Base-by-base conservation (phyloP, 192 early-diverging fungal genomes). In the Coemansia sp. region DNA sequence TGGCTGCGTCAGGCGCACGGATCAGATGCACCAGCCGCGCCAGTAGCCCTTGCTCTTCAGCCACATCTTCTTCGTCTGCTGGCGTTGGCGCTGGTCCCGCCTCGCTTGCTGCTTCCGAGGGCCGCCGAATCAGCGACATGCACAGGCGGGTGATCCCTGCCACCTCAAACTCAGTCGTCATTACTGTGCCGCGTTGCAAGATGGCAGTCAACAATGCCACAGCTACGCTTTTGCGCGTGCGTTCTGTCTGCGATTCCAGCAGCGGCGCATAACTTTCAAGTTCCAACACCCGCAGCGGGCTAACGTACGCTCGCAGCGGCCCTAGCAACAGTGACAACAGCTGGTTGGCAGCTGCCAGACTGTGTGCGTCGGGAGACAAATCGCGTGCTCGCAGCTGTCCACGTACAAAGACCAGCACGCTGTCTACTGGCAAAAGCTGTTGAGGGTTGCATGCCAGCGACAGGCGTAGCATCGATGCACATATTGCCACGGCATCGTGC, bases 1-100 rank as follows among this genome's bases (percentile, higher is more conserved):
- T 79, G 37, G 92, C 88, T 8, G 84, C 80, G 54, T 92, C 85
- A 9, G 81, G 83, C 17, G 81, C 82, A 52, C 76, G 76, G 57
- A 91, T 82, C 59, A 91, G 63, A 53, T 91, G 90, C 40, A 91
- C 76, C 18, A 88, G 82, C 31, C 87, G 82, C 12, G 93, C 97
- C 40, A 97, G 58, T 66, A 87, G 81, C 2, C 87, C 91, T 64
- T 97, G 94, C 71, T 99, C 95, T 64, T 95, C 93, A 1, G 89
- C 84, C 39, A 91, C 76, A 44, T 95, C 92, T 20, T 96, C 95
- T 26, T 90, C 89, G 65, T 96, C 94, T 6, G 37, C 51, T 23
- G 36, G 51, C 34, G 60, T 64, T 26, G 37, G 16, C 3, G 46
- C 21, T 5, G 51, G 45, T 11, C 47, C 41, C 51, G 21, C 37